Evolutionary conservation across 495 filamentous ascomycete genomes (phyloP).

Genomic region (Cercophora scortea): DNA sequence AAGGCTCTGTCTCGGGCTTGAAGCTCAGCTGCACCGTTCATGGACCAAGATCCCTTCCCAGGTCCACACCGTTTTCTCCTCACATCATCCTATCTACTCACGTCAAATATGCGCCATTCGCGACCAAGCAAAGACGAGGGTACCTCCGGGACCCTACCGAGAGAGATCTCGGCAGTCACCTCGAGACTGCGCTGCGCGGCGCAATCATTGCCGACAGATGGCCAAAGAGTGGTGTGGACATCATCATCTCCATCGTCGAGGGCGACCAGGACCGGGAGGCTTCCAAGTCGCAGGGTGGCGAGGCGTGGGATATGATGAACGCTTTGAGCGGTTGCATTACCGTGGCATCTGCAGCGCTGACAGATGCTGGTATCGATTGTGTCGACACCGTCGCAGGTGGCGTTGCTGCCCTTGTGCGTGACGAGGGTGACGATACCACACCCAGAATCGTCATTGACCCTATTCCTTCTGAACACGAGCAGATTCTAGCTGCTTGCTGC

Average conservation of each 20-base stretch:
- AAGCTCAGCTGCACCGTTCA: conserved; percentile 91
- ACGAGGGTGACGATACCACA: conserved; percentile 20
- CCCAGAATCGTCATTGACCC: conserved; percentile 71
- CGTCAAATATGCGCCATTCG: conserved; percentile 95
- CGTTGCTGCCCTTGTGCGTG: conserved; percentile 68
- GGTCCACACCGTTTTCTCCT: conserved; percentile 80
- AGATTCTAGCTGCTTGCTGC: conserved; percentile 71
- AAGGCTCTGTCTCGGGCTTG: conserved; percentile 51
- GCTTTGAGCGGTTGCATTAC: conserved; percentile 89
- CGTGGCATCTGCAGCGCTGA: conserved; percentile 88
- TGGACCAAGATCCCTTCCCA: conserved; percentile 82
- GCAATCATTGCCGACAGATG: conserved; percentile 87
- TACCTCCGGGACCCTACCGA: conserved; percentile 83
- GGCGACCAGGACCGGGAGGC: conserved; percentile 56
- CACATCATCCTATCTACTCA: conserved; percentile 84
- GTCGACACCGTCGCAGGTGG: conserved; percentile 86
- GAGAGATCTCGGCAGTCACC: conserved; percentile 80
- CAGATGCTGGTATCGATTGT: conserved; percentile 93
- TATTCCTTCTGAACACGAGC: conserved; percentile 69
- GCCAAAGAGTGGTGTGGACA: conserved; percentile 93
- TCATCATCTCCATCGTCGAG: conserved; percentile 86
- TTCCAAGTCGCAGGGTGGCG: conserved; percentile 46
- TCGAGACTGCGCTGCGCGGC: conserved; percentile 83
- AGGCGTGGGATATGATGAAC: conserved; percentile 68
- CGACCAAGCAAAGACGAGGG: conserved; percentile 68